Evolutionary conservation across 2,329 filamentous ascomycete species (phyloP).

Genomic region (Rutstroemia sydowiana): DNA sequence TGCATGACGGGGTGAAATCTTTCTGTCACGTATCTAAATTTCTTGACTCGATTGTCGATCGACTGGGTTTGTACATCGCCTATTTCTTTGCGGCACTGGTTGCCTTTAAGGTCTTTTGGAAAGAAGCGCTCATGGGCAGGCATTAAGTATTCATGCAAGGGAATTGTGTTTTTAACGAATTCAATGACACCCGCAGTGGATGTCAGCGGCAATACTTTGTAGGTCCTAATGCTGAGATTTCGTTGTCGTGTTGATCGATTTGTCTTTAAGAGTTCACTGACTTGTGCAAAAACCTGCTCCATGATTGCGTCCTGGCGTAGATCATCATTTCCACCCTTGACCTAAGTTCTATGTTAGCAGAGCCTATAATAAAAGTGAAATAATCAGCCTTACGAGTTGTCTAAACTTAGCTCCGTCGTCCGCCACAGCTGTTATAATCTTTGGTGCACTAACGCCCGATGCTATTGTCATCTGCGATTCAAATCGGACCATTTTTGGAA

Average conservation of each 20-base stretch:
- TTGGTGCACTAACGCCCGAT: constrained; percentile 84
- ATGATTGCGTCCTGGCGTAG: constrained; percentile 96
- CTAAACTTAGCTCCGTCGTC: constrained; percentile 75
- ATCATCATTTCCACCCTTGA: constrained; percentile 94
- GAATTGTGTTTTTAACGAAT: constrained; percentile 89
- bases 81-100: constrained; percentile 73
- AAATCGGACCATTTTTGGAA: constrained; percentile 69
- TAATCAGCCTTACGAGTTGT: constrained; percentile 53
- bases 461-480: constrained; percentile 76
- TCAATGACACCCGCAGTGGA: constrained; percentile 86
- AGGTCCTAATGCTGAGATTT: constrained; percentile 84
- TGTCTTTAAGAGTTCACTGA: constrained; percentile 79
- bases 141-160: constrained; percentile 85
- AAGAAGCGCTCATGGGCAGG: constrained; percentile 83
- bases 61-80: constrained; percentile 62
- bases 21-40: constrained; percentile 71
- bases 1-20: constrained; percentile 88
- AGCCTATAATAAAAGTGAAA: background rate
- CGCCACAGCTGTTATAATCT: constrained; percentile 77
- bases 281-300: constrained; percentile 98
- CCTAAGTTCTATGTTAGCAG: constrained; percentile 34
- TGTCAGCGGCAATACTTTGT: constrained; percentile 90
- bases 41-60: constrained; percentile 62
- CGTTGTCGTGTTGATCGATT: constrained; percentile 84
- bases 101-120: constrained; percentile 72